Evolutionary conservation across 2,329 filamentous ascomycete genomes (phyloP).

Genomic region (Dryadomyces sulphureus): DNA sequence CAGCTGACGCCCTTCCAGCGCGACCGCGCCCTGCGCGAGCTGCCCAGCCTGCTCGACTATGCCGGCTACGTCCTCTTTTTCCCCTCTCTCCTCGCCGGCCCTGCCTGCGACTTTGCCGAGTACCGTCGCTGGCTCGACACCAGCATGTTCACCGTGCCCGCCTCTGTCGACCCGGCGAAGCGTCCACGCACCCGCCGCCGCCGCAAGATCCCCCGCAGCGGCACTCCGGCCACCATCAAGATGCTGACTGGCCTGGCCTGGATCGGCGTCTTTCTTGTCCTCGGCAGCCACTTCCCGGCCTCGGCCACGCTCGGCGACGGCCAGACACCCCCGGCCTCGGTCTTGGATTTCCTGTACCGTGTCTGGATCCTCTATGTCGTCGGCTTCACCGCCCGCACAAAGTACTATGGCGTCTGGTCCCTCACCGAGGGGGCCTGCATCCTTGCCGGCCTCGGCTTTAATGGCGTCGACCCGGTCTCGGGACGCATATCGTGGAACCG

Average conservation of each 20-base stretch:
- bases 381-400: constrained; percentile 65
- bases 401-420: constrained; percentile 95
- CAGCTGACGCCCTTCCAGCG: constrained; percentile 80
- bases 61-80: constrained; percentile 91
- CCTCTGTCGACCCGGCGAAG: constrained; percentile 69
- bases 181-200: constrained; percentile 77
- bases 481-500: constrained; percentile 83
- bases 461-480: constrained; percentile 72
- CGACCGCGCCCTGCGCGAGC: constrained; percentile 57
- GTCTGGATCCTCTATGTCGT: constrained; percentile 75
- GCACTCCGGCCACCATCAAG: constrained; percentile 70
- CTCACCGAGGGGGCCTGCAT: constrained; percentile 92
- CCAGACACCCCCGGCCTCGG: constrained; percentile 39
- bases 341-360: constrained; percentile 43
- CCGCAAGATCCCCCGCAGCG: constrained; percentile 83
- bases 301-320: constrained; percentile 40
- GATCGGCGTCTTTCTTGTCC: constrained; percentile 63
- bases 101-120: constrained; percentile 87
- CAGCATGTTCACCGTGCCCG: constrained; percentile 80
- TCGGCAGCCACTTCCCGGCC: constrained; percentile 30
- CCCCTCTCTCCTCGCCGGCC: constrained; percentile 75
- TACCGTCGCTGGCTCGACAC: constrained; percentile 89
- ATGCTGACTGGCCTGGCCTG: constrained; percentile 57
- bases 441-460: constrained; percentile 83
- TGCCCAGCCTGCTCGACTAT: constrained; percentile 70